A percentile compares a stretch with the other conserved stretches of the same genome.
Conservation (phyloP, 345 rosid genomes). For the Murraya paniculata region DNA sequence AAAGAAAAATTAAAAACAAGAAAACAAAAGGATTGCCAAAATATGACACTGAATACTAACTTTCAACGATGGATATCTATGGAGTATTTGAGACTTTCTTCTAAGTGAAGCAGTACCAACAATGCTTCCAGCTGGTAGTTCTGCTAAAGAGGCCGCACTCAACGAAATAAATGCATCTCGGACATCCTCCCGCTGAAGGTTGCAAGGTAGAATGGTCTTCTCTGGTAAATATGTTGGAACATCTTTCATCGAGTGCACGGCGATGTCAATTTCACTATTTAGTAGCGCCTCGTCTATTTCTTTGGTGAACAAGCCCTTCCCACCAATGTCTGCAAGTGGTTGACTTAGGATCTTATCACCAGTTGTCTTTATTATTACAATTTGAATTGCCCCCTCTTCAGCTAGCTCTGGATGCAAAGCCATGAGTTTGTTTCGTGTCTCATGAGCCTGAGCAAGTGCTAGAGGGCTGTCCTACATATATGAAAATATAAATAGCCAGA, state of each 20-base stretch:
- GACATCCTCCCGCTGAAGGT: slow-evolving; percentile 91
- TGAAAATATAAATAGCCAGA: slow-evolving; percentile 29
- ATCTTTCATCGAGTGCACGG: slow-evolving; percentile 99
- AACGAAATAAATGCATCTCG: slow-evolving; percentile 87
- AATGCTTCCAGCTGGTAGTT: slow-evolving; percentile 82
- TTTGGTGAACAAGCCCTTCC: slow-evolving; percentile 94
- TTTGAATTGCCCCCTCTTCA: slow-evolving; percentile 86
- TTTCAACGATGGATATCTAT: slow-evolving; percentile 75
- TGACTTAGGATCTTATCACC: slow-evolving; percentile 89
- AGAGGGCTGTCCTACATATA: slow-evolving; percentile 70
- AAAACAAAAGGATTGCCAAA: not conserved
- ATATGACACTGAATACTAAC: slow-evolving; percentile 5
- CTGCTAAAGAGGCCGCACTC: slow-evolving; percentile 59
- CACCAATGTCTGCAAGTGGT: slow-evolving; percentile 98
- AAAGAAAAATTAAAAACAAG: not conserved
- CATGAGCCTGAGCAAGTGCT: slow-evolving; percentile 98
- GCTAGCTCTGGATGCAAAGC: slow-evolving; percentile 66
- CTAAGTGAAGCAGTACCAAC: slow-evolving; percentile 97
- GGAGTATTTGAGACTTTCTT: slow-evolving; percentile 91
- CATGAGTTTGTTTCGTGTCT: slow-evolving; percentile 80
- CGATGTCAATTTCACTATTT: slow-evolving; percentile 86
- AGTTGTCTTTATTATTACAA: slow-evolving; percentile 90
- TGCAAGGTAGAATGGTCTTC: slow-evolving; percentile 81
- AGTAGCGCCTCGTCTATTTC: slow-evolving; percentile 93
- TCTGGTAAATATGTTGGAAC: slow-evolving; percentile 94